phyloP scores from a whole-genome alignment of 768 basidiomycete species.

The Pisolithus marmoratus region DNA sequence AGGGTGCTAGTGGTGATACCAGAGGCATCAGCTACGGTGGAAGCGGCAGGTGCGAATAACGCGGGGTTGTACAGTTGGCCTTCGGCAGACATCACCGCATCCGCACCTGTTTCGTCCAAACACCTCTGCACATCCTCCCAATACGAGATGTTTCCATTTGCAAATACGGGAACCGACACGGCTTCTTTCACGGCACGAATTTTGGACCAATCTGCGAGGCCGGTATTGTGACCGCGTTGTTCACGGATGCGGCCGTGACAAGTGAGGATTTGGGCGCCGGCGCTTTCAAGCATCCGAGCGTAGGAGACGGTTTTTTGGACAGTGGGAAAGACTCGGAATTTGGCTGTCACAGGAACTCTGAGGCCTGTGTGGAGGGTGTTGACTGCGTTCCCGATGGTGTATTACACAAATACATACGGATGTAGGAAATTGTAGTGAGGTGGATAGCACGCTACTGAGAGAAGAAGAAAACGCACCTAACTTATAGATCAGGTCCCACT shows the following conservation, averaged over 20 bases:
- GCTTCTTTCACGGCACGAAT: conserved; percentile 89
- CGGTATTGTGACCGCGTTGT: conserved; percentile 82
- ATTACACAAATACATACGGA: too few relatives aligned
- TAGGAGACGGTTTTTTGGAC: conserved; percentile 88
- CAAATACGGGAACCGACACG: conserved; percentile 89
- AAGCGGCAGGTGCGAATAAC: conserved; percentile 45
- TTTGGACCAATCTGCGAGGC: conserved; percentile 84
- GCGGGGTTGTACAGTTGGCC: conserved; percentile 92
- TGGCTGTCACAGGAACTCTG: conserved; percentile 90
- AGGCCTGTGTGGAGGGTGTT: conserved; percentile 81
- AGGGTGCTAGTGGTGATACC: neutral
- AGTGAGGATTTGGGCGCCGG: conserved; percentile 92
- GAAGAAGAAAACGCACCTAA: conserved; percentile 43
- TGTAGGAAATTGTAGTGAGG: too few relatives aligned
- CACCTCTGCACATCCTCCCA: conserved; percentile 78
- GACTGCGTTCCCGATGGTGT: conserved; percentile 47
- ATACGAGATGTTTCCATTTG: conserved; percentile 93
- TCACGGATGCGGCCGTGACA: conserved; percentile 91
- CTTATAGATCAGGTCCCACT: conserved; percentile 73
- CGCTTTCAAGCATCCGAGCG: conserved; percentile 91
- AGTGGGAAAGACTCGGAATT: conserved; percentile 87
- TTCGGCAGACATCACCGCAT: conserved; percentile 94
- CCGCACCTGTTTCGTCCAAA: conserved; percentile 77
- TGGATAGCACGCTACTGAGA: neutral
- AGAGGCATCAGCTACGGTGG: neutral